Base-by-base conservation (phyloP, 73 alveolate genomes). In the Durusdinium trenchii region DNA sequence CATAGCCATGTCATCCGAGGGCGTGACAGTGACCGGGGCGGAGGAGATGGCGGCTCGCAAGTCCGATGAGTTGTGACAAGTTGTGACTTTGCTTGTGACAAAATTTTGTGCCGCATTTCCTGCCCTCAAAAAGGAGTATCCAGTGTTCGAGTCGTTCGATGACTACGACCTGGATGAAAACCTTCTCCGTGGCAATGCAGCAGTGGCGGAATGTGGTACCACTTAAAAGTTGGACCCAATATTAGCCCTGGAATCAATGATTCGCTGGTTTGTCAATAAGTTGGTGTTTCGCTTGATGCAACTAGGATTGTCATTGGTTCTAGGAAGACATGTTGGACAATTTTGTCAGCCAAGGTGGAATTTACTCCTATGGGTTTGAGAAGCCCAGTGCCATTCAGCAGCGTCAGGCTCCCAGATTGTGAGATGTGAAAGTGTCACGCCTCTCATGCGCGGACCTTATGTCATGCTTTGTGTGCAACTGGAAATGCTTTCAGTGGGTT, bases 331-430 rank as follows among this genome's bases (percentile, higher is more conserved):
- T 60, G 18, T 60, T 60, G 69, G 12, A 57, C 23, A 60, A 23
- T 32, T 1, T 60, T 32, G 30, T 60, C 73, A 60, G 45, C 64
- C 47, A 23, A 91, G 98, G 98, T 78, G 99, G 99, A 61, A 86
- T 99, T 90, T 99, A 99, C 99, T 99, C 99, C 26, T 99, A 99
- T 99, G 99, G 99, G 35, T 99, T 99, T 95, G 99, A 99, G 99
- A 99, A 99, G 99, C 99, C 99, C 35, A 99, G 99, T 43, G 99
- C 99, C 54, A 99, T 99, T 16, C 99, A 99, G 99, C 99, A 99
- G 98, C 99, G 99, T 94, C 26, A 35, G 52, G 61, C 38, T 23
- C 54, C 52, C 86, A 32, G 54, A 60, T 60, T 32, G n/a, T 60
- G 73, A 60, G 30, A 60, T 23, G n/a, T 60, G 73, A 60, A 60